Conservation (phyloP, 768 basidiomycete genomes). For the Hebeloma cylindrosporum region DNA sequence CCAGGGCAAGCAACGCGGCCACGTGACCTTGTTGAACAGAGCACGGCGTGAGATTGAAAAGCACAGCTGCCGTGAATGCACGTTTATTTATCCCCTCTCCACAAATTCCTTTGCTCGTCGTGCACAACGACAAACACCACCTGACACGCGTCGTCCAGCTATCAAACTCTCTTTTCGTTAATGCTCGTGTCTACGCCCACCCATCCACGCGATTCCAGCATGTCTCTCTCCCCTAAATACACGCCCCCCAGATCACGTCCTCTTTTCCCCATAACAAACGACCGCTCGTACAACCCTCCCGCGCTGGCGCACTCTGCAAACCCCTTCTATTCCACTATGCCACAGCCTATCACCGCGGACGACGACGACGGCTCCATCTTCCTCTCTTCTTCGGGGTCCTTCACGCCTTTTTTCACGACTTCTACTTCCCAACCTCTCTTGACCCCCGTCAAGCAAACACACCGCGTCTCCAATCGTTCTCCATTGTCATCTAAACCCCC, state of each 20-base stretch:
- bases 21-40: constrained; percentile 47
- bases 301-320: constrained; percentile 38
- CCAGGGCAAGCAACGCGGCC: constrained; percentile 36
- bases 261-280: constrained; percentile 34
- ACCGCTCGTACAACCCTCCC: constrained; percentile 41
- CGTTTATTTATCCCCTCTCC: constrained; percentile 28
- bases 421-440: constrained; percentile 51
- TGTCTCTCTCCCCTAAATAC: constrained; percentile 31
- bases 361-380: constrained; percentile 62
- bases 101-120: constrained; percentile 23
- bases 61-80: constrained; percentile 23
- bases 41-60: constrained; percentile 39
- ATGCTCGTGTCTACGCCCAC: constrained; percentile 49
- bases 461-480: constrained; percentile 39
- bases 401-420: constrained; percentile 43
- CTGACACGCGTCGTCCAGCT: constrained; percentile 21
- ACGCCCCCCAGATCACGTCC: constrained; percentile 52
- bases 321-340: constrained; percentile 37
- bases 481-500: constrained; percentile 40
- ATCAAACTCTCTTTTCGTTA: constrained; percentile 26
- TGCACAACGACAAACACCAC: constrained; percentile 11
- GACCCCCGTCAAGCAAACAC: constrained; percentile 59
- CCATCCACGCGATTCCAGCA: constrained; percentile 31
- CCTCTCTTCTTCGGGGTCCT: constrained; percentile 43
- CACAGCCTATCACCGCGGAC: constrained; percentile 45